Evolutionary conservation across 805 yeast species (phyloP).

Genomic region (Monosporozyma servazzii): DNA sequence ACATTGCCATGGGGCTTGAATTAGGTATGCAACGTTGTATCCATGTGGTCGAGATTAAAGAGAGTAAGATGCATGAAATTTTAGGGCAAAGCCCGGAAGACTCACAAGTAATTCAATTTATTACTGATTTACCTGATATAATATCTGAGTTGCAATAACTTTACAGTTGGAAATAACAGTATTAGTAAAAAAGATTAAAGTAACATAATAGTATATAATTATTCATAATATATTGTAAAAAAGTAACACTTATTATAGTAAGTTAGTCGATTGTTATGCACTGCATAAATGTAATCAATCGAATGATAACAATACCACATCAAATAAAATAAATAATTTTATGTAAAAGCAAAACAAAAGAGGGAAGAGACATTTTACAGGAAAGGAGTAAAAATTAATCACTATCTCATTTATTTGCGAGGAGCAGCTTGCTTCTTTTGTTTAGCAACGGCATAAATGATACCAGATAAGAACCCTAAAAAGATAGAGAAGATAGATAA

Average conservation of each 20-base stretch:
- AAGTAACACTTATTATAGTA: not conserved
- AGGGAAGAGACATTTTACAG: not conserved
- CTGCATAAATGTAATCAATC: not conserved
- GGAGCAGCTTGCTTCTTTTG: constrained; percentile 55
- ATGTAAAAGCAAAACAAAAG: not conserved
- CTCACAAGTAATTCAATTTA: constrained; percentile 45
- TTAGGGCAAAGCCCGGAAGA: constrained; percentile 34
- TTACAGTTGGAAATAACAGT: not conserved
- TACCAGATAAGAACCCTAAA: constrained; percentile 90
- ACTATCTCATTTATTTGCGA: not conserved
- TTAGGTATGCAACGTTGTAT: constrained; percentile 66
- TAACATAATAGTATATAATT: not conserved
- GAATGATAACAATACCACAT: too few species aligned
- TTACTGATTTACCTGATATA: constrained; percentile 39
- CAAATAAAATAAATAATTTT: not conserved
- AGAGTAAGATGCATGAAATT: constrained; percentile 27
- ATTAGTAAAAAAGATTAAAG: not conserved
- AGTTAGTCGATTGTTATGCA: not conserved
- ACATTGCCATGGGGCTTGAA: constrained; percentile 62
- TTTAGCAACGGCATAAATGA: constrained; percentile 92
- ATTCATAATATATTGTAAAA: not conserved
- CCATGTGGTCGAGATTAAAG: constrained; percentile 68
- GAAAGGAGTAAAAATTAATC: not conserved
- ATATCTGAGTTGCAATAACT: constrained; percentile 36
- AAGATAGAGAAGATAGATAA: constrained; percentile 84